Evolutionary conservation across 208 protist species (phyloP), one percentile per base, ranked within the genome.

Genomic region (Leishmania gerbilli): DNA sequence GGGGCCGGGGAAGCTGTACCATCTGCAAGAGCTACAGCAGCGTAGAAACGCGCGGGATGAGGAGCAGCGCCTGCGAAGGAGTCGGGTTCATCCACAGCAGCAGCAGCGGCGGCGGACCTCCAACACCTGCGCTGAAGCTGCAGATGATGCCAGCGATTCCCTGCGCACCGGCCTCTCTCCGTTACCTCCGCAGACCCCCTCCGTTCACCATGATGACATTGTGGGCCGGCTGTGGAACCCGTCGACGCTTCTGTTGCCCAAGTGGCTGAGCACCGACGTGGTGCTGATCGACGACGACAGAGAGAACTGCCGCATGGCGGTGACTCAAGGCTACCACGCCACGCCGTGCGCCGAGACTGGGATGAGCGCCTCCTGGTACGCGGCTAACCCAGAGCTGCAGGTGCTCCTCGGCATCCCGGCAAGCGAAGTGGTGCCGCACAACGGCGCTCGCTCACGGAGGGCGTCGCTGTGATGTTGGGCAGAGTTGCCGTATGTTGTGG

Each of bases 271-370:
- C 84, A 88, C 87, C 2, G 84, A 90, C 51, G 62, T 88, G 11
- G 55, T 90, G 31, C 79, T 90, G 45, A 86, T 90, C 45, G 87
- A 90, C 82, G 87, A 90, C 62, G 84, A 84, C 74, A 69, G n/a
- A 34, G 75, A 76, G 45, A 90, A 90, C 76, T 90, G 87, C 64
- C 45, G 64, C 19, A 17, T 76, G 27, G 87, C 87, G n/a, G 79
- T 81, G 37, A 62, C 79, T 68, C 77, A 87, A 77, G 87, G 87
- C 72, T 90, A 87, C 79, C 81, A 86, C 68, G 87, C 84, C 1
- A 71, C 69, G 1, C 71, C 78, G 64, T 90, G 87, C 69, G 76
- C 65, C 60, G 79, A 77, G 19, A 79, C 79, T 3, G 87, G 87
- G 21, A 67, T 90, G 69, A 87, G 75, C 53, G 76, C 56, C 3